Conservation (phyloP, 345 rosid species). For the Eutrema japonicum region DNA sequence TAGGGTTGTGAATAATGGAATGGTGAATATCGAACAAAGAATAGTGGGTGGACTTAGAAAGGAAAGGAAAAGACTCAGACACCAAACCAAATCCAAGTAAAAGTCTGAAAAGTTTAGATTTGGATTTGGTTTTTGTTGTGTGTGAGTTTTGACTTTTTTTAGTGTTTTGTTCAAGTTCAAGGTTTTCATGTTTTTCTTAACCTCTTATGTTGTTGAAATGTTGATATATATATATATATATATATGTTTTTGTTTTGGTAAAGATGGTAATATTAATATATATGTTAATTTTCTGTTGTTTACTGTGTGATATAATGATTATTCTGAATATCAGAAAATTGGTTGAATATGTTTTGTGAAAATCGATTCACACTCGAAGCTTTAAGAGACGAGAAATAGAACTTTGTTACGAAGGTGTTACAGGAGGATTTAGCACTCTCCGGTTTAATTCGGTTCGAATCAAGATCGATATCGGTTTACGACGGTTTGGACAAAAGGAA, state of each 20-base stretch:
- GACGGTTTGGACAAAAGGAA: no score
- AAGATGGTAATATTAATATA: no score
- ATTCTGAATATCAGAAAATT: not conserved
- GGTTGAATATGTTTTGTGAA: not conserved
- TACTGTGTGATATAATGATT: not conserved
- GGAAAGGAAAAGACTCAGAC: slow-evolving; percentile 32
- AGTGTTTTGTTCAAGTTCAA: not conserved
- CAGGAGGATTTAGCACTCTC: no score
- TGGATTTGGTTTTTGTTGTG: slow-evolving; percentile 38
- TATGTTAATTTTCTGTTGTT: not conserved
- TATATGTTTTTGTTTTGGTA: not conserved
- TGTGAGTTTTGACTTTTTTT: slow-evolving; percentile 24
- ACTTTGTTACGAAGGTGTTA: no score
- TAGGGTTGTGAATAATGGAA: no score
- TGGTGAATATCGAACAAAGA: no score
- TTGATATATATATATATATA: not conserved
- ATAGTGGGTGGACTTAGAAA: not conserved
- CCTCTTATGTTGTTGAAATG: slow-evolving; percentile 3
- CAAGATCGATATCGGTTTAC: no score
- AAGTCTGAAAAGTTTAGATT: not conserved
- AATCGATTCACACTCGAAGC: no score
- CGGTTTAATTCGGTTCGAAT: no score
- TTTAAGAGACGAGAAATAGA: no score
- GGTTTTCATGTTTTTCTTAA: not conserved
- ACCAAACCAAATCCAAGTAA: slow-evolving; percentile 41